Conservation (phyloP, 2,329 filamentous ascomycete genomes). For the Juglanconis oblonga region DNA sequence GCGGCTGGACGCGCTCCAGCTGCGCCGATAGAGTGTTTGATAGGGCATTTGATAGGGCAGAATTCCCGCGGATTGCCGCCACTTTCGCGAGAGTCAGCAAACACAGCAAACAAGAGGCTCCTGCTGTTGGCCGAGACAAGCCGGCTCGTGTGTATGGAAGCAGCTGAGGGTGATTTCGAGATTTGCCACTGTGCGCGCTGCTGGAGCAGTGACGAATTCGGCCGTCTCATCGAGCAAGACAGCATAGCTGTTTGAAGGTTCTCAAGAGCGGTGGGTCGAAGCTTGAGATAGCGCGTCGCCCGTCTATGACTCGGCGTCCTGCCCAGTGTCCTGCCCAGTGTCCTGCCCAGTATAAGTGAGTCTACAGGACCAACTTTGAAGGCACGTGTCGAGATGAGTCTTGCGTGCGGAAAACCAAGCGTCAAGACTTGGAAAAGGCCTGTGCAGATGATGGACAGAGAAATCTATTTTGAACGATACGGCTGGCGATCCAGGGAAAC, state of each 20-base stretch:
- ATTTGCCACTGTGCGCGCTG: not conserved
- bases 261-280: not conserved
- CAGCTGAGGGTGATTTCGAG: not conserved
- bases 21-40: not conserved
- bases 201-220: not conserved
- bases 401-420: too few relatives aligned
- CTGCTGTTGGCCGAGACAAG: not conserved
- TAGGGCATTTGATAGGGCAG: not conserved
- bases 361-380: too few relatives aligned
- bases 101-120: too few relatives aligned
- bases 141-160: not conserved
- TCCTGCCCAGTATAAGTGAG: too few relatives aligned
- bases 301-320: too few relatives aligned
- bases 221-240: not conserved
- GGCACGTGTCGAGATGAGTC: too few relatives aligned
- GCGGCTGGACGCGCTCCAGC: constrained; percentile 1
- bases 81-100: not conserved
- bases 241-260: not conserved
- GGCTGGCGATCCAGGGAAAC: too few relatives aligned
- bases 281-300: not conserved
- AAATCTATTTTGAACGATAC: too few relatives aligned
- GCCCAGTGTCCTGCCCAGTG: too few relatives aligned
- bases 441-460: too few relatives aligned
- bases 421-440: too few relatives aligned
- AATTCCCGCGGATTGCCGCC: not conserved